Percentiles rank a stretch among this genome's conserved stretches.
These are phyloP conservation scores for Telopea speciosissima DNA, from an alignment of 177 flowering plant genomes.

Conservation along the genomic window DNA sequence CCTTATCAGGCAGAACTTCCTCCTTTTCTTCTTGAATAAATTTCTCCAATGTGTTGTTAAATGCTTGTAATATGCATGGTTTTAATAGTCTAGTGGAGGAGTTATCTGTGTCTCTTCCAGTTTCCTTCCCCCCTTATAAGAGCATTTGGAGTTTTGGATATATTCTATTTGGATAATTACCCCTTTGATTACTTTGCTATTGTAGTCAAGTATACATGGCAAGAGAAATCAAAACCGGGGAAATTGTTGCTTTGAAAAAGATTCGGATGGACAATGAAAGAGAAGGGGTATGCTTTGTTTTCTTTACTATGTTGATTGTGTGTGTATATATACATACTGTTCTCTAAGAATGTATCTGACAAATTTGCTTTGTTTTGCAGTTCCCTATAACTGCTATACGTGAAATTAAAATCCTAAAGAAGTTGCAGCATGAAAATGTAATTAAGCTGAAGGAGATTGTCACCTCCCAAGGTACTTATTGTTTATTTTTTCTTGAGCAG, in stretches of 20 bases:
- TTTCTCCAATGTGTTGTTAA: no score
- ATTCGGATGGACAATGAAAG: slow-evolving; percentile 98
- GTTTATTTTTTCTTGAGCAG: background rate
- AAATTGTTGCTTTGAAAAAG: slow-evolving; percentile 92
- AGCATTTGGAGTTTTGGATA: background rate
- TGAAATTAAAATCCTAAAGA: slow-evolving; percentile 91
- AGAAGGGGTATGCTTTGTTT: slow-evolving; percentile 71
- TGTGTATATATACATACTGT: no score
- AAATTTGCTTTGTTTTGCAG: slow-evolving; percentile 33
- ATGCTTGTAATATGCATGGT: no score
- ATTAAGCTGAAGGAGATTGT: slow-evolving; percentile 92
- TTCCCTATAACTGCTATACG: slow-evolving; percentile 98
- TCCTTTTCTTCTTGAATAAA: no score
- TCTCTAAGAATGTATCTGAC: background rate
- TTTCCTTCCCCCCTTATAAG: background rate
- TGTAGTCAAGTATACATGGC: slow-evolving; percentile 98
- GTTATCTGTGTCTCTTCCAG: background rate
- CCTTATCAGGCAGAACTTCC: no score
- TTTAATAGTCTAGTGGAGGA: no score
- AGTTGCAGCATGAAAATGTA: slow-evolving; percentile 91
- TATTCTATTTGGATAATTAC: background rate
- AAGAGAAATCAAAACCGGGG: slow-evolving; percentile 76
- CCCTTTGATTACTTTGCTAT: background rate
- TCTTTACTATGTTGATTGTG: slow-evolving; percentile 1
- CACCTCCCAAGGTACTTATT: slow-evolving; percentile 74